Conservation (phyloP, 805 yeast genomes). For the Martiniozyma abietophila region DNA sequence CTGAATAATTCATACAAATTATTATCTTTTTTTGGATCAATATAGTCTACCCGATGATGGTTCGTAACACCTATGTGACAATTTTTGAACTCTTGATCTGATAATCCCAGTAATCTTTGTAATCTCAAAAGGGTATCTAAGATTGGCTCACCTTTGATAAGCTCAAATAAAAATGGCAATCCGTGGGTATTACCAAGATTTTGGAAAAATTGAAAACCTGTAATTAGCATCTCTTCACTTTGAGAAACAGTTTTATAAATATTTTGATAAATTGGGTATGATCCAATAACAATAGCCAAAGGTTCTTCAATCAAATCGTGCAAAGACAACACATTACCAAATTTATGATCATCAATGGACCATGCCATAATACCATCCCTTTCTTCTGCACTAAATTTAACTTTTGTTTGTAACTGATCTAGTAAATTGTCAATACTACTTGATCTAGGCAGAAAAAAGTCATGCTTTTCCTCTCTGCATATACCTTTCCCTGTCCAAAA, state of each 20-base stretch:
- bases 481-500: conserved; percentile 69
- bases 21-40: conserved; percentile 43
- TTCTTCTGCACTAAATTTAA: conserved; percentile 40
- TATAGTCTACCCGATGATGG: conserved; percentile 26
- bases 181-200: conserved; percentile 63
- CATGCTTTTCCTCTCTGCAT: conserved; percentile 58
- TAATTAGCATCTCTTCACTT: conserved; percentile 33
- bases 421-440: conserved; percentile 48
- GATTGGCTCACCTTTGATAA: conserved; percentile 59
- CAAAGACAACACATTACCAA: conserved; percentile 25
- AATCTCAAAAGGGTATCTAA: conserved; percentile 56
- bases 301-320: conserved; percentile 32
- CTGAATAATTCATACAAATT: conserved; percentile 39
- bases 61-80: conserved; percentile 55
- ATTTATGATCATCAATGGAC: conserved; percentile 33
- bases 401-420: conserved; percentile 45
- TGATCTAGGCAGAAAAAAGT: conserved; percentile 57
- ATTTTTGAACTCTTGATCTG: conserved; percentile 71
- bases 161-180: conserved; percentile 73
- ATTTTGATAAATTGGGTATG: conserved; percentile 30
- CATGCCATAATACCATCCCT: conserved; percentile 44
- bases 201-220: conserved; percentile 71
- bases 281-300: conserved; percentile 38
- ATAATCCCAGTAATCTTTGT: conserved; percentile 61
- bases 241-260: conserved; percentile 20